Evolutionary conservation across 192 early-diverging fungal genomes (phyloP).

Genomic region (Mortierella alpina): DNA sequence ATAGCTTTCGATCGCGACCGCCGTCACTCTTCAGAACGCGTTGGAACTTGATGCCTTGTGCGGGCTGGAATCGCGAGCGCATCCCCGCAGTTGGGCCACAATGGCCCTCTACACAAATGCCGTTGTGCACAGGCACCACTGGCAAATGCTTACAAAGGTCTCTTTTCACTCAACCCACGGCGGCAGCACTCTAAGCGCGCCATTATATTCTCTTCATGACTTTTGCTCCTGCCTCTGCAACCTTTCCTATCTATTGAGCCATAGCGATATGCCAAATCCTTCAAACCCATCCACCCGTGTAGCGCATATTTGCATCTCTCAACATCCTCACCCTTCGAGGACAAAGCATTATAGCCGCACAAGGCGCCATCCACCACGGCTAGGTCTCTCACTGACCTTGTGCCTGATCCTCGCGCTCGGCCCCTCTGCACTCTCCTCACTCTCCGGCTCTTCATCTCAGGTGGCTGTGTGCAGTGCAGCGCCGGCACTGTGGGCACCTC

Average conservation of each 20-base stretch:
- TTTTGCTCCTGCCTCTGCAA: no score
- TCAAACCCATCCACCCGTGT: background rate
- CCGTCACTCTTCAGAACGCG: no score
- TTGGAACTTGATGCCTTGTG: no score
- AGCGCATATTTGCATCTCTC: background rate
- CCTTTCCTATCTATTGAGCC: background rate
- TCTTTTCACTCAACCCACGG: no score
- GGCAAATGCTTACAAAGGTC: no score
- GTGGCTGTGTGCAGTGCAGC: slow-evolving; percentile 6
- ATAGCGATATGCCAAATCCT: background rate
- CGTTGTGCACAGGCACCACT: no score
- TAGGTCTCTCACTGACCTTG: background rate
- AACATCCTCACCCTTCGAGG: background rate
- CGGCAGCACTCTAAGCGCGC: no score
- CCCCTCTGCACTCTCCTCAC: slow-evolving; percentile 2
- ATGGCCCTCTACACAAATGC: background rate
- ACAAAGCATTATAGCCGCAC: background rate
- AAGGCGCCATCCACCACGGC: background rate
- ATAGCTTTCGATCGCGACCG: no score
- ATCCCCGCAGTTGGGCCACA: no score
- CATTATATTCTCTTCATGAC: no score
- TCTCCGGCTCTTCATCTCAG: background rate
- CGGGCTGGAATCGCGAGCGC: no score
- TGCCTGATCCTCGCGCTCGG: slow-evolving; percentile 11
- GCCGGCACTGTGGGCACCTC: slow-evolving; percentile 42